Evolutionary conservation across 495 filamentous ascomycete genomes (phyloP), one percentile per base, ranked within the genome.

Genomic region (Melanomma pulvis-pyrius): DNA sequence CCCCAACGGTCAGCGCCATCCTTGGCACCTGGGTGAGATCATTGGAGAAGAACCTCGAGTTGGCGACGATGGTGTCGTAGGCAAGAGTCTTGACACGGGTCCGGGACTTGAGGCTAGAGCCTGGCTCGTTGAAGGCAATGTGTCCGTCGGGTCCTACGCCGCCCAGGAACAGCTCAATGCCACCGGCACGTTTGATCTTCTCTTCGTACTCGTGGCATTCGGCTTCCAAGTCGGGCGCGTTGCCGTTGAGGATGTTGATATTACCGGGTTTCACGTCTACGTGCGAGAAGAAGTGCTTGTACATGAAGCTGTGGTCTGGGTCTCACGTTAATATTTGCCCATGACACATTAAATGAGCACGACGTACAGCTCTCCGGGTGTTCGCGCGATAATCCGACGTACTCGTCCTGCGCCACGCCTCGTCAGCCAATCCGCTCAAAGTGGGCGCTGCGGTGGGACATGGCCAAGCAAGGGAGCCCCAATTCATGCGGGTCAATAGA

Each of bases 271-370:
- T 82, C 61, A 96, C 87, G 71, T 96, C 90, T 71, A 93, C 87
- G 74, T 93, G 90, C 2, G 88, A 90, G 81, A 96, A 96, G 83
- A 93, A 91, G 76, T 93, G 83, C 53, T 88, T 89, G 81, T 90
- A 93, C 91, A 96, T 93, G 80, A 93, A 96, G 59, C 87, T 88
- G 79, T 93, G 91, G 78, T 93, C 93, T 74, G 85, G 89, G n/a
- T n/a, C n/a, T n/a, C n/a, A n/a, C n/a, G n/a, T n/a, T n/a, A n/a
- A n/a, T n/a, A n/a, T n/a, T n/a, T n/a, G n/a, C n/a, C n/a, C n/a
- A n/a, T n/a, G n/a, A n/a, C n/a, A n/a, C n/a, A n/a, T n/a, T n/a
- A n/a, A n/a, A n/a, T n/a, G n/a, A n/a, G n/a, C n/a, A n/a, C n/a
- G n/a, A n/a, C n/a, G n/a, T n/a, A n/a, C n/a, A n/a, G n/a, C n/a